These are phyloP conservation scores for Blastobotrys illinoisensis DNA, from an alignment of 1,139 yeast species.

Conservation along the genomic window DNA sequence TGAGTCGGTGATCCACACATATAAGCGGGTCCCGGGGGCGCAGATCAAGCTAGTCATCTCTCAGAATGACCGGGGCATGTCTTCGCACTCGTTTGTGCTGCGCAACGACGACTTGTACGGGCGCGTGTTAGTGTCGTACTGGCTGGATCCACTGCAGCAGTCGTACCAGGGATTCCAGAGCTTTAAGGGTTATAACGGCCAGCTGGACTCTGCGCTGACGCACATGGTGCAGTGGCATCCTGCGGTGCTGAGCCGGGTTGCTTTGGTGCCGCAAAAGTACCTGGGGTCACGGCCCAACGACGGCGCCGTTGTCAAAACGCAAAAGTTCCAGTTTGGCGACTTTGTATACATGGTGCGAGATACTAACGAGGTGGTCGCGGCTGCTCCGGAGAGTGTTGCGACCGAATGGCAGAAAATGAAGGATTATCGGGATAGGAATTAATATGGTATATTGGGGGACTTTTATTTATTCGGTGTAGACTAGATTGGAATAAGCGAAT, in stretches of 20 bases:
- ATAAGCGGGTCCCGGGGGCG: slow-evolving; percentile 52
- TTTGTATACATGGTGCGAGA: slow-evolving; percentile 25
- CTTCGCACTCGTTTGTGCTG: slow-evolving; percentile 62
- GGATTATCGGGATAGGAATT: background rate
- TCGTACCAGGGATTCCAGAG: slow-evolving; percentile 59
- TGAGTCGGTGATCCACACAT: slow-evolving; percentile 65
- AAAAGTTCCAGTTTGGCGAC: slow-evolving; percentile 20
- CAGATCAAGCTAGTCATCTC: slow-evolving; percentile 57
- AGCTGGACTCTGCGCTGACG: slow-evolving; percentile 46
- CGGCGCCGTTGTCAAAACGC: slow-evolving; percentile 22
- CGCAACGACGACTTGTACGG: slow-evolving; percentile 57
- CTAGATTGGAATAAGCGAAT: background rate
- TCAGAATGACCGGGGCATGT: slow-evolving; percentile 57
- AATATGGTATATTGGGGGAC: background rate
- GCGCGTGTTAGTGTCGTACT: slow-evolving; percentile 59
- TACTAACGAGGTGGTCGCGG: slow-evolving; percentile 15
- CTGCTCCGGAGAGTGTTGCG: slow-evolving; percentile 16
- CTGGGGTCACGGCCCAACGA: slow-evolving; percentile 25
- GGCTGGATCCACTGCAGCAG: slow-evolving; percentile 64
- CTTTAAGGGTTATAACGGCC: slow-evolving; percentile 45
- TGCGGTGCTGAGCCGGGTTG: slow-evolving; percentile 60
- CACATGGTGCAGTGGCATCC: slow-evolving; percentile 93
- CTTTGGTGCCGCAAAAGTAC: slow-evolving; percentile 48
- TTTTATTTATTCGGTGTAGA: background rate
- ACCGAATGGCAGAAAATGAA: slow-evolving; percentile 14